Evolutionary conservation across 2,329 filamentous ascomycete species (phyloP), one percentile per base, ranked within the genome.

Genomic region (Aspergillus arachidicola): DNA sequence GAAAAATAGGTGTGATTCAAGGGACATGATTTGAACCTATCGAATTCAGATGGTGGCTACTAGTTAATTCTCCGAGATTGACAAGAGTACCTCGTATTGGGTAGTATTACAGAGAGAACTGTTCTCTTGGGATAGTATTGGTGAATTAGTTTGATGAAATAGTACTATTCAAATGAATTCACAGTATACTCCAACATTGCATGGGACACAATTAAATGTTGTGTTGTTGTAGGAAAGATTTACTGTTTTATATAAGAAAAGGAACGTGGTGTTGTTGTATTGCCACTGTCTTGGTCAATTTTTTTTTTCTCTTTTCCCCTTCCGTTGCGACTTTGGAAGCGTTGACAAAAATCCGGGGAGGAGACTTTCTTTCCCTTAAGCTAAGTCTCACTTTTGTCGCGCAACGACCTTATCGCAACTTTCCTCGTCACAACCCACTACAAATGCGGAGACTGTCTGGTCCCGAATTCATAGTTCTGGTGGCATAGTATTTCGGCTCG

Each of bases 401-500:
- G 67, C 69, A 70, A 67, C 66, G 61, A 64, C 67, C 58, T 64
- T 63, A 61, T 68, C 66, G 66, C 66, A 69, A 64, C 65, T 53
- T 36, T 51, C 58, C 43, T 41, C 50, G 38, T 45, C 62, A 32
- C 45, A 50, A 48, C 59, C 61, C 43, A 58, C 64, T 58, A 54
- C 64, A 62, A 51, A 68, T 67, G 70, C 67, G 66, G 71, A 66
- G 65, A 51, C 53, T 66, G 45, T 62, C 62, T 59, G 66, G 58
- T 61, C 59, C 61, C 63, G 61, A 65, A 63, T 65, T 64, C 60
- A 60, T 58, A 62, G 64, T 65, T 67, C 67, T 70, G 67, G 69
- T 68, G 69, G 67, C 66, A 69, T 71, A 71, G 64, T 64, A 62
- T 60, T 66, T 71, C 66, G 70, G 67, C 63, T 72, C 65, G 64